Percentiles rank a stretch among this genome's conserved stretches.
Conservation (phyloP, 495 filamentous ascomycete genomes). For the Xylaria grammica region DNA sequence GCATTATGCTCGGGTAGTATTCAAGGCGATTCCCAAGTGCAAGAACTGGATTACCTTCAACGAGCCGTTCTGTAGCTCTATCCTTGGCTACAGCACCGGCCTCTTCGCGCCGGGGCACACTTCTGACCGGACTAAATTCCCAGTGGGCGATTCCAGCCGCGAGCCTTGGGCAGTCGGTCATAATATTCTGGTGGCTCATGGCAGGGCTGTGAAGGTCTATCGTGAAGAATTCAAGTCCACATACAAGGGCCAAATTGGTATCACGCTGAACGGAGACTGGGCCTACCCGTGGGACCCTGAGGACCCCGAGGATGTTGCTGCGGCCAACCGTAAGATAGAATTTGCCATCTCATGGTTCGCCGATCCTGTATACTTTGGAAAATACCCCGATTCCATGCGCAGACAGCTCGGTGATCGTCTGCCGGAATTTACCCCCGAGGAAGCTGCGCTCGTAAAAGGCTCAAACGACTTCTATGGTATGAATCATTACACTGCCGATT, state of each 20-base stretch:
- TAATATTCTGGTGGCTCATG: conserved; percentile 64
- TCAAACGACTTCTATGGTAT: conserved; percentile 85
- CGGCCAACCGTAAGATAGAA: conserved; percentile 67
- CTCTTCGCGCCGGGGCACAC: conserved; percentile 65
- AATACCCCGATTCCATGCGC: conserved; percentile 77
- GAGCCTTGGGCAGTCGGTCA: conserved; percentile 69
- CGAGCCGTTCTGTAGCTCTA: conserved; percentile 66
- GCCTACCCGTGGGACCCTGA: conserved; percentile 62
- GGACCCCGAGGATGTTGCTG: conserved; percentile 62
- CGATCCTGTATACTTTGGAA: conserved; percentile 76
- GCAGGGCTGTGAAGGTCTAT: conserved; percentile 67
- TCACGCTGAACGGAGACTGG: conserved; percentile 68
- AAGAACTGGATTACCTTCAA: conserved; percentile 73
- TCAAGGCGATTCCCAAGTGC: conserved; percentile 63
- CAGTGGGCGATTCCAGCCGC: conserved; percentile 59
- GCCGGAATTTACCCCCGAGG: conserved; percentile 68
- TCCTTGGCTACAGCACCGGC: conserved; percentile 65
- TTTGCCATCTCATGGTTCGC: conserved; percentile 72
- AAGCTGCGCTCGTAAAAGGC: conserved; percentile 69
- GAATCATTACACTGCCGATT: conserved; percentile 87
- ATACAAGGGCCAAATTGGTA: conserved; percentile 64
- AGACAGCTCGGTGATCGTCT: conserved; percentile 74
- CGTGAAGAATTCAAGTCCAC: conserved; percentile 70
- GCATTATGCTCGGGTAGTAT: conserved; percentile 63
- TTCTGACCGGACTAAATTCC: conserved; percentile 59